Base-by-base conservation (phyloP, 2,329 filamentous ascomycete species). In the Calonectria pteridis region DNA sequence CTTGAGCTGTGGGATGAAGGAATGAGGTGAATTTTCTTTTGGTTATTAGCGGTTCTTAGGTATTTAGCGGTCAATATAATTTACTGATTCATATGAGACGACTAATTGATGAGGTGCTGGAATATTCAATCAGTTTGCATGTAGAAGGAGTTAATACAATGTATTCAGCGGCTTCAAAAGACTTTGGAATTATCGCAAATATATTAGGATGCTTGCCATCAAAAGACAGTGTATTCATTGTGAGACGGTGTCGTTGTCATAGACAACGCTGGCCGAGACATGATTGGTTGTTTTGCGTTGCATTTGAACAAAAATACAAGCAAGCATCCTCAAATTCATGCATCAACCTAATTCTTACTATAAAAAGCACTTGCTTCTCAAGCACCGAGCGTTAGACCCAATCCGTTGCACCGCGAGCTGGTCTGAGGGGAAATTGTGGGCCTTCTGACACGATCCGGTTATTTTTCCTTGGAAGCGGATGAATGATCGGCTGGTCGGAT, bases 391-490 rank as follows among this genome's bases (percentile, higher is more conserved):
- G 55, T 59, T 16, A 40, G 33, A 23, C 55, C 16, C 11, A 40
- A 40, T 26, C 28, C 33, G 55, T 29, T 62, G 23, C 16, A 40
- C 14, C 35, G 14, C 20, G 26, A 62, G 14, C 20, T 40, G 10
- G 33, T 11, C 33, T 62, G 55, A 62, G 55, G 55, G 55, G 55
- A 62, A 62, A 62, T 62, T 62, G 55, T 62, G 55, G 55, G 55
- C 35, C 55, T 28, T 62, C 55, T 62, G 33, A 62, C 55, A 37
- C 37, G 33, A 62, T 62, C 55, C 55, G 55, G 55, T 40, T 62
- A 62, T 62, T 62, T 62, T 62, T 23, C 33, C 35, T 28, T 62
- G 55, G 55, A 40, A 18, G 55, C 55, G 55, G 55, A 37, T 62
- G 55, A 62, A 62, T 62, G 55, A 62, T 62, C 55, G 55, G 55